Evolutionary conservation across 768 basidiomycete species (phyloP), one percentile per base, ranked within the genome.

Genomic region (Pleurotus ostreatus): DNA sequence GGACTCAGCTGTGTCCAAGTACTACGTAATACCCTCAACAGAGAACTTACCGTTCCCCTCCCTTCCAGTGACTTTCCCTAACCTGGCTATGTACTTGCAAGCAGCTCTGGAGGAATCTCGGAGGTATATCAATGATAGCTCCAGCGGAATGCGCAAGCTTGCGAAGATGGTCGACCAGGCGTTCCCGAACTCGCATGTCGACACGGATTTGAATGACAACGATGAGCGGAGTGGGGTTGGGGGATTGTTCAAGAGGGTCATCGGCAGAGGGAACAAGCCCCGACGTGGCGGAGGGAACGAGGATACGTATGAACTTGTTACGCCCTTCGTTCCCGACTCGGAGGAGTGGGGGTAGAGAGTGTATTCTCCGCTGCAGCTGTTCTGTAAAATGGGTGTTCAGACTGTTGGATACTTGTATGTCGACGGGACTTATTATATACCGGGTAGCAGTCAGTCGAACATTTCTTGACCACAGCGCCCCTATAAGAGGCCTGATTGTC

Each of bases 241-340:
- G 12, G 78, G 78, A 40, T 72, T 84, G 59, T 75, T 88, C 62
- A 83, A 82, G 67, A 80, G 82, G 41, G 78, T 89, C 13, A 84
- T 88, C 63, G 83, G 70, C 62, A 77, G 73, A 58, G 73, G 68
- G 52, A 72, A 66, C 55, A 80, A 72, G 61, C 66, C 71, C 22
- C 70, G 68, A 18, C 79, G 71, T 63, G 66, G 80, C 4, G 76
- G 80, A 47, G 77, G 79, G 44, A 92, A 92, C 64, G 88, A 89
- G 61, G 89, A 92, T 57, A 87, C 84, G 7, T 92, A 86, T 59
- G 87, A 90, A 41, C 77, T 91, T 9, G 88, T 92, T 55, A 92
- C 90, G 13, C 90, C 90, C 1, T 92, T 92, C 68, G 81, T 89
- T 15, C 71, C 86, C 15, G 86, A 89, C 56, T 53, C 51, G 5